These are phyloP conservation scores for Coemansia sp. DNA, from an alignment of 192 early-diverging fungal genomes.

Conservation along the genomic window DNA sequence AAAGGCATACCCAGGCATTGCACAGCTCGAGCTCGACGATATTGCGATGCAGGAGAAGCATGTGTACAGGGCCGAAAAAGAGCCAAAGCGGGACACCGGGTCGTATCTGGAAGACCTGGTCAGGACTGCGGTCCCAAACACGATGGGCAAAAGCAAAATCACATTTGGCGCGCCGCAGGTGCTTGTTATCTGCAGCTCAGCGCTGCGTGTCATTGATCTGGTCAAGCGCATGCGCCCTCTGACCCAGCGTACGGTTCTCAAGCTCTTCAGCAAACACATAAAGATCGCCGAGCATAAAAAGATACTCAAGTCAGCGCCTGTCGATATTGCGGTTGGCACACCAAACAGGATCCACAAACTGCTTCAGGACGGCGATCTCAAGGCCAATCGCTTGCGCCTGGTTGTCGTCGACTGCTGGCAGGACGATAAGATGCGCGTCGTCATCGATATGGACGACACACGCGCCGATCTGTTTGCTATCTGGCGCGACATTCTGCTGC, in stretches of 20 bases:
- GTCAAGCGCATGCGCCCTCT: slow-evolving; percentile 32
- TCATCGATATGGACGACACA: slow-evolving; percentile 53
- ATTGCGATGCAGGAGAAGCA: slow-evolving; percentile 23
- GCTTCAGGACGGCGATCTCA: slow-evolving; percentile 29
- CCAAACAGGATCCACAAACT: slow-evolving; percentile 48
- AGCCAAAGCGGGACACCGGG: neutral
- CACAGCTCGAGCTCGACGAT: slow-evolving; percentile 33
- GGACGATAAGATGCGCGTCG: slow-evolving; percentile 53
- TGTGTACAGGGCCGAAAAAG: slow-evolving; percentile 17
- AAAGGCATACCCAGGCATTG: slow-evolving; percentile 39
- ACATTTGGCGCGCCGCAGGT: slow-evolving; percentile 43
- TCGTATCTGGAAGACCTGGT: slow-evolving; percentile 29
- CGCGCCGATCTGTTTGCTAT: slow-evolving; percentile 45
- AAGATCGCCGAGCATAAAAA: slow-evolving; percentile 40
- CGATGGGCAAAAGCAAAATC: slow-evolving; percentile 40
- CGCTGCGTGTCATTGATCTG: slow-evolving; percentile 43
- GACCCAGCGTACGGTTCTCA: slow-evolving; percentile 26
- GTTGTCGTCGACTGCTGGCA: slow-evolving; percentile 53
- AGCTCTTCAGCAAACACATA: slow-evolving; percentile 51
- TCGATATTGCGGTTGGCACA: slow-evolving; percentile 48
- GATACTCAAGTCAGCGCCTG: slow-evolving; percentile 10
- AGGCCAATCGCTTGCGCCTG: slow-evolving; percentile 35
- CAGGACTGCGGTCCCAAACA: slow-evolving; percentile 22
- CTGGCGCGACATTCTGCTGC: slow-evolving; percentile 46
- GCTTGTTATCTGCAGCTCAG: slow-evolving; percentile 47